phyloP scores from a whole-genome alignment of 768 basidiomycete genomes.

The Boletus rubropictus region DNA sequence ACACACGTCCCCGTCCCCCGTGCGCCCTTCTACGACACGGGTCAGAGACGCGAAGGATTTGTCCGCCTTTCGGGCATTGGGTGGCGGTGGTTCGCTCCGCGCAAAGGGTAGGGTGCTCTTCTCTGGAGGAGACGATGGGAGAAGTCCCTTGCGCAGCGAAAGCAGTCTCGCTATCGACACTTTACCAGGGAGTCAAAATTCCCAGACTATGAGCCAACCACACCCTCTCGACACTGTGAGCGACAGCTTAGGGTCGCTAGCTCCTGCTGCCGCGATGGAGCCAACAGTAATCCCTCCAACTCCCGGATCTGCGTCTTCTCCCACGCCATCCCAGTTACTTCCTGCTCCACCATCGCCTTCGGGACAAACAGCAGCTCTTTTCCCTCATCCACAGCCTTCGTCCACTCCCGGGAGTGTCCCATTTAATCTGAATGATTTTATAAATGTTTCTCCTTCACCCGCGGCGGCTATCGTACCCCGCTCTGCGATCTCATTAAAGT shows the following conservation, averaged over 20 bases:
- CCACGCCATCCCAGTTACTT: conserved; percentile 22
- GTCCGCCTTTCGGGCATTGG: conserved; percentile 52
- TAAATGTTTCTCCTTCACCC: conserved; percentile 68
- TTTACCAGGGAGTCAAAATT: conserved; percentile 24
- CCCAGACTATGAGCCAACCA: conserved; percentile 20
- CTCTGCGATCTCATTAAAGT: conserved; percentile 28
- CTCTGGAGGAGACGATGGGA: conserved; percentile 35
- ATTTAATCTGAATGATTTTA: conserved; percentile 69
- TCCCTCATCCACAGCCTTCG: conserved; percentile 29
- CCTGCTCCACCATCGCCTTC: conserved; percentile 24
- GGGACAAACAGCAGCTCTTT: conserved; percentile 16
- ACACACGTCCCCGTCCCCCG: conserved; percentile 81
- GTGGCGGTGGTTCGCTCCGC: conserved; percentile 42
- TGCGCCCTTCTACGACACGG: conserved; percentile 48
- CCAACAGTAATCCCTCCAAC: conserved; percentile 33
- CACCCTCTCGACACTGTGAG: conserved; percentile 14
- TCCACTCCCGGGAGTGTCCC: conserved; percentile 33
- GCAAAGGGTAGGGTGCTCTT: conserved; percentile 70
- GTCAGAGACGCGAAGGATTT: conserved; percentile 45
- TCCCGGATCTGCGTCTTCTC: conserved; percentile 24
- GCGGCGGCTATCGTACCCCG: conserved; percentile 32
- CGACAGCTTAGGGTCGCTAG: conserved; percentile 16
- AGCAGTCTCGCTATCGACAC: conserved; percentile 21
- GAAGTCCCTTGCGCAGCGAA: conserved; percentile 27
- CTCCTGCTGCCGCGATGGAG: conserved; percentile 25